Conservation (phyloP, 768 basidiomycete genomes). For the Strobilomyces dryophilus region DNA sequence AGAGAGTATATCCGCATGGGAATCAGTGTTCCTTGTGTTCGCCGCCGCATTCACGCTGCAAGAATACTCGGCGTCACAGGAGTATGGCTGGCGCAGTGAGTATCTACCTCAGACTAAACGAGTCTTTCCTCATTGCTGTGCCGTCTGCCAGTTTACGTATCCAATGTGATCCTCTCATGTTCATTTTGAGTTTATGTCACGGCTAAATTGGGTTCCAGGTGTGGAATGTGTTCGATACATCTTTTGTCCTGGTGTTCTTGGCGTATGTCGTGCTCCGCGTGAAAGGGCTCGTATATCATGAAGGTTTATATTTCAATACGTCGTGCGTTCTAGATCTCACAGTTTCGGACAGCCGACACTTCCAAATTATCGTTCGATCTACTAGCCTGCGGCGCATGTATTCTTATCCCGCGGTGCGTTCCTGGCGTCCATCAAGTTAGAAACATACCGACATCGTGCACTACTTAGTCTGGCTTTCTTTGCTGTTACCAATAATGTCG, state of each 20-base stretch:
- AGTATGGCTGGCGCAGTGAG: constrained; percentile 86
- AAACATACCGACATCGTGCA: background rate
- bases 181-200: background rate
- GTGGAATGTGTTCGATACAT: constrained; percentile 88
- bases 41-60: constrained; percentile 76
- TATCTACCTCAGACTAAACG: constrained; percentile 8
- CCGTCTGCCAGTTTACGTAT: constrained; percentile 61
- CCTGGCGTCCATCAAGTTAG: background rate
- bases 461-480: constrained; percentile 67
- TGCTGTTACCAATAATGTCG: constrained; percentile 70
- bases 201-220: constrained; percentile 43
- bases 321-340: background rate
- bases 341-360: constrained; percentile 31
- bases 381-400: constrained; percentile 79
- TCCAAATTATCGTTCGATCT: constrained; percentile 75
- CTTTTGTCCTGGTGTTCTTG: constrained; percentile 66
- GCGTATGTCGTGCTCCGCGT: constrained; percentile 63
- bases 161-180: constrained; percentile 53
- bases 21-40: constrained; percentile 71
- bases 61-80: constrained; percentile 83
- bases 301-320: constrained; percentile 39
- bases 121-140: background rate
- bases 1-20: constrained; percentile 52
- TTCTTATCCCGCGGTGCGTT: constrained; percentile 73
- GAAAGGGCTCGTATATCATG: constrained; percentile 50